Percentiles rank a stretch among this genome's conserved stretches.
Evolutionary conservation across 108 stramenopile genomes (phyloP).

Genomic region (Fragilariopsis cylindrus): DNA sequence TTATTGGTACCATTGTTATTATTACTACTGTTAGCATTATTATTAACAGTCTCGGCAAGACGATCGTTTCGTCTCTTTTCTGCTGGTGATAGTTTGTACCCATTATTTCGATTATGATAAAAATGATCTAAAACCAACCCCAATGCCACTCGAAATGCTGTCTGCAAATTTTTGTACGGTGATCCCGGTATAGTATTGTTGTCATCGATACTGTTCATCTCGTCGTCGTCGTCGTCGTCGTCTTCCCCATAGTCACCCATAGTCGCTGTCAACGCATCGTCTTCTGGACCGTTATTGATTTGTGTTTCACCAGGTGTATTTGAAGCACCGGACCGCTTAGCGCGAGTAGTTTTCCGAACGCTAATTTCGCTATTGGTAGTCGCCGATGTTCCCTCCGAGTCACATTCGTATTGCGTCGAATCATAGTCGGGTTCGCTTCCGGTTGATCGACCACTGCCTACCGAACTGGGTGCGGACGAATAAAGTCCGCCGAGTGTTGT

Average conservation of each 20-base stretch:
- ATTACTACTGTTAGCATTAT: not conserved
- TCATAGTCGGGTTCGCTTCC: conserved; percentile 49
- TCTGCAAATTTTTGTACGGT: conserved; percentile 39
- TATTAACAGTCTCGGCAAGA: conserved; percentile 1
- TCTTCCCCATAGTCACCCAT: not conserved
- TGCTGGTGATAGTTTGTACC: conserved; percentile 52
- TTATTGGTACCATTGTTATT: conserved; percentile 1
- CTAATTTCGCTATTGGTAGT: conserved; percentile 48
- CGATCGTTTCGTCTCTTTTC: conserved; percentile 35
- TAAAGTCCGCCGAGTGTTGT: not conserved
- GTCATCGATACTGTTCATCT: conserved; percentile 3
- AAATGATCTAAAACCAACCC: conserved; percentile 50
- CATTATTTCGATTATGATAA: conserved; percentile 35
- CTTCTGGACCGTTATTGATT: conserved; percentile 1
- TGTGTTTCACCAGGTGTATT: not conserved
- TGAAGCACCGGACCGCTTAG: not conserved
- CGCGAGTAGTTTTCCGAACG: not conserved
- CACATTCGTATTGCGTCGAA: conserved; percentile 54
- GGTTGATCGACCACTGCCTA: conserved; percentile 39
- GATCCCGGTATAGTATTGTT: not conserved
- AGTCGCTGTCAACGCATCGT: not conserved
- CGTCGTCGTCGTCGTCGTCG: not conserved
- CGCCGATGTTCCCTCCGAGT: conserved; percentile 55
- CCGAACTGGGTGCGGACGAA: conserved; percentile 27
- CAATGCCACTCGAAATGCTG: conserved; percentile 42